Percentiles rank a stretch among this genome's conserved stretches.
Evolutionary conservation across 352 stramenopile genomes (phyloP).

Genomic region (Globisporangium nodosum): DNA sequence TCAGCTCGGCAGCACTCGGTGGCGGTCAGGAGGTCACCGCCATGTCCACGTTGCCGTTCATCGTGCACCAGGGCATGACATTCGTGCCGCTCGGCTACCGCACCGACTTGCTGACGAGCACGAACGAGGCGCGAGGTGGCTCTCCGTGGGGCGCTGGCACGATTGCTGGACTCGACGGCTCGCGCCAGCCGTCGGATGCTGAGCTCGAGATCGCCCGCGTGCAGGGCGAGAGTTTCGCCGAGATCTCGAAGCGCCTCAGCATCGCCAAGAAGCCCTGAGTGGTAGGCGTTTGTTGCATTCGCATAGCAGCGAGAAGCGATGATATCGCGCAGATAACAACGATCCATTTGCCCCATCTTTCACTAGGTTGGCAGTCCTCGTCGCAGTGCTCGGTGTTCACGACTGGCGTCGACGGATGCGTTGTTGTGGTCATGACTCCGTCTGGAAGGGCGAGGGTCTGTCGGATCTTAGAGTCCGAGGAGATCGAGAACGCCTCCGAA

Average conservation of each 20-base stretch:
- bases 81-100: slow-evolving; percentile 79
- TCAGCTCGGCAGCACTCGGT: slow-evolving; percentile 54
- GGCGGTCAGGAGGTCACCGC: slow-evolving; percentile 84
- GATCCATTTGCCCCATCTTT: too few species aligned
- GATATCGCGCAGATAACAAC: too few species aligned
- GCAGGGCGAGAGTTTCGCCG: slow-evolving; percentile 77
- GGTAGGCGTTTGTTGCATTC: too few species aligned
- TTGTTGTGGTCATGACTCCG: too few species aligned
- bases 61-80: slow-evolving; percentile 83
- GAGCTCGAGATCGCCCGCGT: slow-evolving; percentile 64
- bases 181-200: slow-evolving; percentile 62
- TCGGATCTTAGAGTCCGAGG: too few species aligned
- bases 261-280: too few species aligned
- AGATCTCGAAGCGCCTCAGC: slow-evolving; percentile 65
- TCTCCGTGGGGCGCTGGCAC: slow-evolving; percentile 75
- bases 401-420: too few species aligned
- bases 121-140: slow-evolving; percentile 59
- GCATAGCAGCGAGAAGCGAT: too few species aligned
- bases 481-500: too few species aligned
- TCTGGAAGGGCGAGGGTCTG: too few species aligned
- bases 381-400: too few species aligned
- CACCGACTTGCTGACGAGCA: slow-evolving; percentile 31
- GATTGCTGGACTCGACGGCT: slow-evolving; percentile 67
- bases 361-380: too few species aligned
- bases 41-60: slow-evolving; percentile 70